Evolutionary conservation across 2,329 filamentous ascomycete genomes (phyloP).

Genomic region (Hymenoscyphus fraxineus): DNA sequence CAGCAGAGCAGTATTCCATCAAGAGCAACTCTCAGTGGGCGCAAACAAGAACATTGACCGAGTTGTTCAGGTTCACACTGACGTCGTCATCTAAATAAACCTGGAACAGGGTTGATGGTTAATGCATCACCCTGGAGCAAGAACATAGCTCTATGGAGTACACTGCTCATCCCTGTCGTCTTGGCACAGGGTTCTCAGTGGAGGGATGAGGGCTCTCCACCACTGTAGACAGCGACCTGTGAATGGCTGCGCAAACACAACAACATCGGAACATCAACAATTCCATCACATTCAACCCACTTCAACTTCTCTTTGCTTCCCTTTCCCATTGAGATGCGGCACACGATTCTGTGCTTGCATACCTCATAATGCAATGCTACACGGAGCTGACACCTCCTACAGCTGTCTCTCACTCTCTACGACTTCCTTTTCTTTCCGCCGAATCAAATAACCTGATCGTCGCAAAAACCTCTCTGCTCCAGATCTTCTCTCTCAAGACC

Average conservation of each 20-base stretch:
- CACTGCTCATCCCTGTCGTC: background rate
- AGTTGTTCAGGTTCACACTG: slow-evolving; percentile 5
- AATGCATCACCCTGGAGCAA: background rate
- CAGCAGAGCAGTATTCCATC: too few relatives aligned
- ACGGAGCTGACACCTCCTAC: slow-evolving; percentile 92
- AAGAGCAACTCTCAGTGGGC: too few relatives aligned
- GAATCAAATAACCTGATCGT: slow-evolving; percentile 81
- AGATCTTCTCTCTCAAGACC: slow-evolving; percentile 76
- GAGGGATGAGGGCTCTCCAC: too few relatives aligned
- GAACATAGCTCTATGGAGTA: too few relatives aligned
- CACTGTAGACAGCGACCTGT: background rate
- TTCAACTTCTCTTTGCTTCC: background rate
- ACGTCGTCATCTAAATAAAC: slow-evolving; percentile 21
- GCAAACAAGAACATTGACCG: background rate
- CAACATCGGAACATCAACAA: background rate
- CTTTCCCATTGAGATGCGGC: slow-evolving; percentile 14
- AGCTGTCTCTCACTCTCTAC: slow-evolving; percentile 85
- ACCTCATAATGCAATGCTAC: slow-evolving; percentile 82
- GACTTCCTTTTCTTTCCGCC: slow-evolving; percentile 71
- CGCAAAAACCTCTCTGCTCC: slow-evolving; percentile 87
- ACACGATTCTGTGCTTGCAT: slow-evolving; percentile 8
- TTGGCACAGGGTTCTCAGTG: background rate
- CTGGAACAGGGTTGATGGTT: background rate
- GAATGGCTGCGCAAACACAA: background rate
- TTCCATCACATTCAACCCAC: background rate